Evolutionary conservation across 106 monocot genomes (phyloP).

Genomic region (Amphibolis antarctica): DNA sequence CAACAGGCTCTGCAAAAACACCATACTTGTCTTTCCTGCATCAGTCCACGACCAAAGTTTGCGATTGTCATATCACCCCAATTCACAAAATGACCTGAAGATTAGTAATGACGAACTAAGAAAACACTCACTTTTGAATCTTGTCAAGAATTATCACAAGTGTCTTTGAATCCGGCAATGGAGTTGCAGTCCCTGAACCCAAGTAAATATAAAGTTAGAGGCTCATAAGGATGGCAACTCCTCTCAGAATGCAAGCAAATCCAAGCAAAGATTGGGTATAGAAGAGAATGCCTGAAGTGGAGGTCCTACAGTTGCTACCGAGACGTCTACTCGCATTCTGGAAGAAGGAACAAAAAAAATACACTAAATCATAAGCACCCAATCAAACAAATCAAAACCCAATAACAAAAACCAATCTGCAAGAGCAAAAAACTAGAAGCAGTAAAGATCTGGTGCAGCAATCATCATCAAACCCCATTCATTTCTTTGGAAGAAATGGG

Average conservation of each 20-base stretch:
- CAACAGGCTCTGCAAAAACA: constrained; percentile 73
- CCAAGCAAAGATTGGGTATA: background rate
- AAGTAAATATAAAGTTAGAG: constrained; percentile 5
- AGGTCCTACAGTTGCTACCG: constrained; percentile 34
- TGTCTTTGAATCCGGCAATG: constrained; percentile 39
- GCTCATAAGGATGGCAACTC: constrained; percentile 8
- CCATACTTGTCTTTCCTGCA: constrained; percentile 83
- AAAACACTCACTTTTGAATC: constrained; percentile 65
- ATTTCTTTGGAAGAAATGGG: background rate
- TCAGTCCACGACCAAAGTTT: too few species aligned
- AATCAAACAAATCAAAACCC: background rate
- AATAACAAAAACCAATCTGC: background rate
- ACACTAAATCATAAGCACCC: background rate
- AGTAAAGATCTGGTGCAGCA: background rate
- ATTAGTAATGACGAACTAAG: constrained; percentile 5
- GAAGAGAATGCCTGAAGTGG: constrained; percentile 15
- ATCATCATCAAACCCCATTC: too few species aligned
- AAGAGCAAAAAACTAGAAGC: background rate
- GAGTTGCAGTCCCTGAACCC: constrained; percentile 26
- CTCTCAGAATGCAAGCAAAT: too few species aligned
- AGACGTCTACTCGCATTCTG: constrained; percentile 39
- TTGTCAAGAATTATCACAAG: constrained; percentile 58
- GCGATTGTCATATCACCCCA: background rate
- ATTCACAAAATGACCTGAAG: background rate
- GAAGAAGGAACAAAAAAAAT: constrained; percentile 5